Evolutionary conservation across 805 yeast genomes (phyloP), one percentile per base, ranked within the genome.

Genomic region (Candida manassasensis): DNA sequence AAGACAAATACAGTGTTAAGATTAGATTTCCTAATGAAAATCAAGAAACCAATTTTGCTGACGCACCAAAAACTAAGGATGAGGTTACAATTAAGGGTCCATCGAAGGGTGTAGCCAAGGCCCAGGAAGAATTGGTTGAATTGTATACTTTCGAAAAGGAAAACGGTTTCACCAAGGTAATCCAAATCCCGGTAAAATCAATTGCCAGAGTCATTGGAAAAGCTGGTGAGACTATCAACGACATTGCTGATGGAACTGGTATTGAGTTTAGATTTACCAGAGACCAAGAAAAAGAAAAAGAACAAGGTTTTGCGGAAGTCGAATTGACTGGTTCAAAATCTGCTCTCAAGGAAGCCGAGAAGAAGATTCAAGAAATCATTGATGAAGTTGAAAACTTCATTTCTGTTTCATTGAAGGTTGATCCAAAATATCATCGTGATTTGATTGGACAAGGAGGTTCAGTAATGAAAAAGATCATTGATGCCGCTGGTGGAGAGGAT

Each of bases 191-290:
- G 25, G 56, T 71, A 28, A 75, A 72, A 41, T 81, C 87, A n/a
- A 73, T 90, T 40, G 73, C 96, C 14, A 73, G 87, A 53, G 79
- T 93, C 39, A 88, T 93, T 55, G 98, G 98, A 50, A 87, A 84
- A 52, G 70, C 72, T 41, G 97, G 97, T 55, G 90, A 85, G 42
- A 75, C 73, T 34, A 82, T 93, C 51, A 84, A 80, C 43, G 85
- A 83, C 52, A 81, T 94, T 39, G 76, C 85, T 42, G 88, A 81
- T 34, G 76, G 72, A 27, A 63, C 79, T 25, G 84, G 81, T 30
- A 76, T 79, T 34, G 81, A 79, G 45, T 69, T 77, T 56, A 53
- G 58, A 34, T 64, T 68, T 44, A 53, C 55, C 40, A 63, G 70
- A 45, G 64, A 64, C 37, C 56, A 56, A 21, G 70, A 66, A 16